A percentile compares a stretch with the other conserved stretches of the same genome.
phyloP scores from a whole-genome alignment of 768 basidiomycete genomes.

The Gloeophyllum trabeum region DNA sequence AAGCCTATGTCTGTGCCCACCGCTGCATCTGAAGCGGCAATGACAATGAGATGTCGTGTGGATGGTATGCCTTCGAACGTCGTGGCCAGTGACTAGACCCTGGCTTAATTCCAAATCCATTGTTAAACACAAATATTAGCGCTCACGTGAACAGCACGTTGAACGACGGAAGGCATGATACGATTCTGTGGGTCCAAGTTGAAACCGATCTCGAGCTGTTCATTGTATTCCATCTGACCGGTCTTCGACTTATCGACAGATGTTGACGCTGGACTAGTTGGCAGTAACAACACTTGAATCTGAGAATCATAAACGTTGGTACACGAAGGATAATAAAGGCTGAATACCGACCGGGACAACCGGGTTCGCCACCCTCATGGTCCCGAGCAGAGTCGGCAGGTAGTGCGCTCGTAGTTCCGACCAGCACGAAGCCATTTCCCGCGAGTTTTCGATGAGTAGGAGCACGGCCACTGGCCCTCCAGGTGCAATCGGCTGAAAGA shows the following conservation, averaged over 20 bases:
- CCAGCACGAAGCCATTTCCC: conserved; percentile 14
- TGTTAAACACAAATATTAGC: too few species aligned
- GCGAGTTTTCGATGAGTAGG: conserved; percentile 18
- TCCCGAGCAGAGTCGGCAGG: conserved; percentile 14
- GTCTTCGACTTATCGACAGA: not conserved
- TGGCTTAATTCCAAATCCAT: too few species aligned
- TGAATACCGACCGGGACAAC: conserved; percentile 11
- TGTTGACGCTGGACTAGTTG: conserved; percentile 2
- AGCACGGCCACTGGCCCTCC: conserved; percentile 15
- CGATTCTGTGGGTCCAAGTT: not conserved
- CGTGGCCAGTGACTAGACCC: not conserved
- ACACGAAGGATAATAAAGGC: conserved; percentile 4
- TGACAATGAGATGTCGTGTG: not conserved
- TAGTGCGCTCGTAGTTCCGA: conserved; percentile 13
- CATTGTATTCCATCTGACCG: not conserved
- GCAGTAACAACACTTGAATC: conserved; percentile 16
- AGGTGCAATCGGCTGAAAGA: conserved; percentile 11
- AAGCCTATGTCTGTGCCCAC: too few species aligned
- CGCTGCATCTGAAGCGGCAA: conserved; percentile 15
- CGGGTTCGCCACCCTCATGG: conserved; percentile 12
- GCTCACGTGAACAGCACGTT: not conserved
- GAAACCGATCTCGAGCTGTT: not conserved
- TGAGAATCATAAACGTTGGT: conserved; percentile 4
- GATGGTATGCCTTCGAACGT: not conserved
- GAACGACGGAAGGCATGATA: not conserved